Evolutionary conservation across 768 basidiomycete genomes (phyloP).

Genomic region (Serpula lacrymans): DNA sequence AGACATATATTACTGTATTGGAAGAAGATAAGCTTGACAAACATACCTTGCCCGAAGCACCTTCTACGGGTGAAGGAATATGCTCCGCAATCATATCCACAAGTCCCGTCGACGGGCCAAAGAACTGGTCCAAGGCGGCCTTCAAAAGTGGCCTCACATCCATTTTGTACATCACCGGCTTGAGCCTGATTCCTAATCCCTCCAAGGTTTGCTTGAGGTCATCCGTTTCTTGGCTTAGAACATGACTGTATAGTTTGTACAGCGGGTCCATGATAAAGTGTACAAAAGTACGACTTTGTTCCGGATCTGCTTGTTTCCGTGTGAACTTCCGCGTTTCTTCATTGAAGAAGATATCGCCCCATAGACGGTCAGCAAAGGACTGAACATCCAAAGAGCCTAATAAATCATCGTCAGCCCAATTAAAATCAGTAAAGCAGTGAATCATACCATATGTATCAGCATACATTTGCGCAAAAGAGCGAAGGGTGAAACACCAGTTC

Average conservation of each 20-base stretch:
- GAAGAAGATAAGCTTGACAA: constrained; percentile 5
- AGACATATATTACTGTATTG: too few relatives aligned
- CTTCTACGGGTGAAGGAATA: constrained; percentile 76
- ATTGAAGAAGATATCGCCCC: constrained; percentile 98
- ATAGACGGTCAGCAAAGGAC: constrained; percentile 85
- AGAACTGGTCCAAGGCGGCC: constrained; percentile 93
- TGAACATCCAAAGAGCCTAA: constrained; percentile 76
- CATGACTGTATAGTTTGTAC: constrained; percentile 95
- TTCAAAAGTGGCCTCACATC: constrained; percentile 94
- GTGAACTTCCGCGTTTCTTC: constrained; percentile 83
- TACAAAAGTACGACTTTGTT: constrained; percentile 82
- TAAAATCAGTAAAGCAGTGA: constrained; percentile 4
- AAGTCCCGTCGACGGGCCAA: constrained; percentile 84
- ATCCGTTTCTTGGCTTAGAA: constrained; percentile 93
- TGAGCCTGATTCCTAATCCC: constrained; percentile 77
- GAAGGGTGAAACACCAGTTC: constrained; percentile 96
- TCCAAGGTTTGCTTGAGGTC: constrained; percentile 75
- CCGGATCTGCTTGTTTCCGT: constrained; percentile 77
- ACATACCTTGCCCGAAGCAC: constrained; percentile 56
- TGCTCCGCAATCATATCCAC: constrained; percentile 91
- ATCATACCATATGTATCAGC: constrained; percentile 86
- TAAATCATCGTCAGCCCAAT: neutral
- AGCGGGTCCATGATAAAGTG: constrained; percentile 95
- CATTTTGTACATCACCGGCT: constrained; percentile 97
- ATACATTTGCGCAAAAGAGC: constrained; percentile 95